Percentiles rank a stretch among this genome's conserved stretches.
Evolutionary conservation across 148 eudicot species (phyloP).

Genomic region (Vaccinium vitisidaea): DNA sequence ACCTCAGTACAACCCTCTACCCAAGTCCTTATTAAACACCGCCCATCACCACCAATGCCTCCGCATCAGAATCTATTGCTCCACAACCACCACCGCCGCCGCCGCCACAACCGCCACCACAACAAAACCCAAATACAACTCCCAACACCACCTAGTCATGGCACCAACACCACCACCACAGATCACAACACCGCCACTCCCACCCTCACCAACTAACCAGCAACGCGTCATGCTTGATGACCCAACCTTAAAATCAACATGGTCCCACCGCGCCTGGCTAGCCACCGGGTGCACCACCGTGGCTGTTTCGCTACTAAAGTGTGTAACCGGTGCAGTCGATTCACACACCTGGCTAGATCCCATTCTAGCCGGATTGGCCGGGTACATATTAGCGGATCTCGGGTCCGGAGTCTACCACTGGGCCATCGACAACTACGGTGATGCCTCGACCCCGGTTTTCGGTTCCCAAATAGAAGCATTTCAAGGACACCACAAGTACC

Average conservation of each 20-base stretch:
- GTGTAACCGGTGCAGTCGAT: conserved; percentile 22
- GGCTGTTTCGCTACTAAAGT: conserved; percentile 53
- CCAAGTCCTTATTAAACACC: not conserved
- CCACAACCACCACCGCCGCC: conserved; percentile 26
- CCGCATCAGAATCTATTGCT: conserved; percentile 29
- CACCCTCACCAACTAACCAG: conserved; percentile 15
- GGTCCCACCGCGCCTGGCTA: conserved; percentile 80
- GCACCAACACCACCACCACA: not conserved
- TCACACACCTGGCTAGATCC: conserved; percentile 64
- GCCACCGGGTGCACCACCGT: conserved; percentile 72
- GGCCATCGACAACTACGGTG: conserved; percentile 86
- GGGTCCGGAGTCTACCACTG: conserved; percentile 92
- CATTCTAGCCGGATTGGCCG: conserved; percentile 45
- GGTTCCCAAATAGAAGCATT: conserved; percentile 83
- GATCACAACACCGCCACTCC: not conserved
- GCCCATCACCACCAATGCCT: conserved; percentile 5
- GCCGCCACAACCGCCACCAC: conserved; percentile 9
- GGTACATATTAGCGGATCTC: conserved; percentile 80
- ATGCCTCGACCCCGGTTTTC: conserved; percentile 55
- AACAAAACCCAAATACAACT: conserved; percentile 15
- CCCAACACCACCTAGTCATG: conserved; percentile 9
- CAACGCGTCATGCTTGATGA: conserved; percentile 30
- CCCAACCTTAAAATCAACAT: conserved; percentile 56
- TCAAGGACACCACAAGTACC: conserved; percentile 87
- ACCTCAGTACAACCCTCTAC: conserved; percentile 31